phyloP scores from a whole-genome alignment of 2,329 filamentous ascomycete species.

The Helicocarpus griseus region DNA sequence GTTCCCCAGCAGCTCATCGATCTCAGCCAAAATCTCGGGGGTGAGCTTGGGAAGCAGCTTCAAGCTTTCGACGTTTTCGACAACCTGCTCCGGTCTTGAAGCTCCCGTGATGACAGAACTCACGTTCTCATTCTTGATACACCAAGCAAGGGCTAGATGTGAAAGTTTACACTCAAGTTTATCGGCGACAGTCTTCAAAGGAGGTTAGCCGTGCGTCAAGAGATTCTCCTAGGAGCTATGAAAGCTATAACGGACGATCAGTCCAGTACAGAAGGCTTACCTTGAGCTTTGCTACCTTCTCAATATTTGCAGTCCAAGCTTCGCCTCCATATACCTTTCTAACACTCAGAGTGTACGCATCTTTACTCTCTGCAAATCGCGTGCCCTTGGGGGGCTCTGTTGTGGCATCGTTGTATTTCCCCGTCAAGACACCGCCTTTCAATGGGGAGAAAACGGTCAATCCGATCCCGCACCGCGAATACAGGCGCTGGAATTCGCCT shows the following conservation, averaged over 20 bases:
- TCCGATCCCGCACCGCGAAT: constrained; percentile 50
- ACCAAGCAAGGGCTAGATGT: constrained; percentile 51
- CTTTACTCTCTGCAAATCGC: constrained; percentile 47
- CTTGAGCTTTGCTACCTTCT: constrained; percentile 46
- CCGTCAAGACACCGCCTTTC: constrained; percentile 52
- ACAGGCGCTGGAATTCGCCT: constrained; percentile 51
- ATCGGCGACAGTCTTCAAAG: constrained; percentile 52
- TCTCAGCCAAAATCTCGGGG: constrained; percentile 37
- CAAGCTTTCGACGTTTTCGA: constrained; percentile 37
- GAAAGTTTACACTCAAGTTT: constrained; percentile 52
- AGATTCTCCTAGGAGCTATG: neutral
- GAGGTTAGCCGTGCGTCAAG: constrained; percentile 11
- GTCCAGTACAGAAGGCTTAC: constrained; percentile 7
- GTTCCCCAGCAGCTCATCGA: constrained; percentile 30
- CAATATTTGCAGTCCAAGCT: constrained; percentile 35
- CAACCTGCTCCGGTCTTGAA: constrained; percentile 34
- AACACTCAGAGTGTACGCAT: constrained; percentile 45
- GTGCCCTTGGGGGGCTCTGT: constrained; percentile 41
- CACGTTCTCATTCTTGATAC: constrained; percentile 50
- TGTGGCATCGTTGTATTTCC: constrained; percentile 60
- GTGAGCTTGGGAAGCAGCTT: constrained; percentile 36
- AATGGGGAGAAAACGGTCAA: constrained; percentile 57
- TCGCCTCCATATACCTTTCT: constrained; percentile 37
- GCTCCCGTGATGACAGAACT: constrained; percentile 34
- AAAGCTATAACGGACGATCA: too few species aligned